A percentile compares a stretch with the other conserved stretches of the same genome.
phyloP scores from a whole-genome alignment of 495 filamentous ascomycete genomes.

The Penicillium turbatum region DNA sequence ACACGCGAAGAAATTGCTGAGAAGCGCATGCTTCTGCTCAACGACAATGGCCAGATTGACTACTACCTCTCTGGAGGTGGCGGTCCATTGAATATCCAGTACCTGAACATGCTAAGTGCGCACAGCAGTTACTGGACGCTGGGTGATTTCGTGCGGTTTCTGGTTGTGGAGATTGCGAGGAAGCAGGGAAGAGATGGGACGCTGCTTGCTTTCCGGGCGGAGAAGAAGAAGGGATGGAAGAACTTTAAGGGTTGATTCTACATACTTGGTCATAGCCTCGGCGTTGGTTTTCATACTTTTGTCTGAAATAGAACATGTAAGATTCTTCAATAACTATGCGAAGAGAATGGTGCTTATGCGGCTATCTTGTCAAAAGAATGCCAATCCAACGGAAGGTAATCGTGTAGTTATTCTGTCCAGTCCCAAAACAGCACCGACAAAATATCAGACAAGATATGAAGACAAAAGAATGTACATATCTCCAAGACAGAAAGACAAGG shows the following conservation, averaged over 20 bases:
- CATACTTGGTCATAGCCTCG: not conserved
- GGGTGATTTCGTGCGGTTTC: constrained; percentile 76
- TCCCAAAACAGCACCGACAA: constrained; percentile 1
- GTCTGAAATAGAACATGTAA: not conserved
- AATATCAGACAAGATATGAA: constrained; percentile 2
- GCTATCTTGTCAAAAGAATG: not conserved
- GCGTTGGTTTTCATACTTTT: not conserved
- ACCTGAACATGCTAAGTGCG: constrained; percentile 95
- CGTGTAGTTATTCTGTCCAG: not conserved
- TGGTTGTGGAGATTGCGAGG: constrained; percentile 83
- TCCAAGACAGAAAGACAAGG: not conserved
- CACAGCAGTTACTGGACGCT: constrained; percentile 91
- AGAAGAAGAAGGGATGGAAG: constrained; percentile 61
- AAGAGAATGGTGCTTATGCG: too few species aligned
- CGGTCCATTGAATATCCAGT: constrained; percentile 87
- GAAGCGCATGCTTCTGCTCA: constrained; percentile 78
- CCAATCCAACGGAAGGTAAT: not conserved
- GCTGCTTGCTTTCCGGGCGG: constrained; percentile 63
- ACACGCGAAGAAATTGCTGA: constrained; percentile 89
- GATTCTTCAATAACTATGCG: too few species aligned
- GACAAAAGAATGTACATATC: constrained; percentile 4
- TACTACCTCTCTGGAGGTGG: constrained; percentile 76
- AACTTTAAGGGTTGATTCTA: constrained; percentile 27
- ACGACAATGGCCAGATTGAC: constrained; percentile 95
- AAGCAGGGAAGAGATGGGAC: constrained; percentile 64